These are phyloP conservation scores for Oxytropis ochrocephala DNA, from an alignment of 306 rosid species.

Conservation along the genomic window DNA sequence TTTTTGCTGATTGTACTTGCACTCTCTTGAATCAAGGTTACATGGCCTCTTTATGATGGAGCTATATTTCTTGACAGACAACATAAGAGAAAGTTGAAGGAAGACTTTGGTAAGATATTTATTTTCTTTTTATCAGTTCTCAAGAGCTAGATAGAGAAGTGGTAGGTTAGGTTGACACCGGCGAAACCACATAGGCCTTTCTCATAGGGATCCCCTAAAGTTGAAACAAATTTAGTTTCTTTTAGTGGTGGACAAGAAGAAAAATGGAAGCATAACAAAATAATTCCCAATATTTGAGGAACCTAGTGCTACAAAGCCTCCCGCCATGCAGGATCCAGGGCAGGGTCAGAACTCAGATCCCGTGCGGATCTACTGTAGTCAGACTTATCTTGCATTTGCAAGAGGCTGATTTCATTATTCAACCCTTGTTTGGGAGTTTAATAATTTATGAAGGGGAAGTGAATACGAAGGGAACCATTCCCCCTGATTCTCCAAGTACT, in stretches of 20 bases:
- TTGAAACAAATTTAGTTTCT: background rate
- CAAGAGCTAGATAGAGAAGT: conserved; percentile 12
- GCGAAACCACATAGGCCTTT: background rate
- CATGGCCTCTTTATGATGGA: conserved; percentile 67
- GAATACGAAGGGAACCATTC: background rate
- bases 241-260: background rate
- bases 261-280: background rate
- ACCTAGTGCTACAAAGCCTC: background rate
- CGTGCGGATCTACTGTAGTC: background rate
- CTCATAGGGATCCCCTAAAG: background rate
- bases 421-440: background rate
- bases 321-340: too few relatives aligned
- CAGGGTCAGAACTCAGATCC: too few relatives aligned
- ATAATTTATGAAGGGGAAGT: background rate
- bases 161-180: background rate
- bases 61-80: conserved; percentile 54
- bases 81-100: conserved; percentile 78
- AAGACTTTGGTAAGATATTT: conserved; percentile 73
- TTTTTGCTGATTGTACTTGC: conserved; percentile 26
- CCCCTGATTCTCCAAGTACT: background rate
- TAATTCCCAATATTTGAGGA: background rate
- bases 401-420: background rate
- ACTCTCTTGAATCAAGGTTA: conserved; percentile 44
- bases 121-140: conserved; percentile 3
- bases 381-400: background rate